Evolutionary conservation across 176 grass and related monocot species (phyloP).

Genomic region (Oryza meridionalis): DNA sequence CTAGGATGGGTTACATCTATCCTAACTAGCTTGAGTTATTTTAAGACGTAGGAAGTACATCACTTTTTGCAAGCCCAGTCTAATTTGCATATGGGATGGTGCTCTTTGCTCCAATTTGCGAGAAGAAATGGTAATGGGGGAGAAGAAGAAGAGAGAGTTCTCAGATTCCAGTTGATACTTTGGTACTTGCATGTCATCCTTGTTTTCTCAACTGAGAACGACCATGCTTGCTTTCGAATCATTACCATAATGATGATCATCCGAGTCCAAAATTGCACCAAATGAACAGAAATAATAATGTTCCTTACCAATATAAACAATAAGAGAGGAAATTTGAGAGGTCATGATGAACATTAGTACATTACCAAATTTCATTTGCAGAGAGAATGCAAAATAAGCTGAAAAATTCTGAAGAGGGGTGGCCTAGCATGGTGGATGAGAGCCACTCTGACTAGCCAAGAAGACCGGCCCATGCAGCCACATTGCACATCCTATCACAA

Average conservation of each 20-base stretch:
- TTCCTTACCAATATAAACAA: background rate
- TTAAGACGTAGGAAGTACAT: too few species aligned
- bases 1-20: too few species aligned
- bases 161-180: background rate
- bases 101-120: background rate
- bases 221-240: background rate
- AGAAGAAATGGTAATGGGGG: background rate
- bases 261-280: background rate
- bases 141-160: background rate
- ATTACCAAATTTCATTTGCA: background rate
- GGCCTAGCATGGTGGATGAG: constrained; percentile 60
- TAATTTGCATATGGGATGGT: background rate
- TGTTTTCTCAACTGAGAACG: background rate
- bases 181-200: background rate
- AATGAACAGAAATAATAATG: background rate
- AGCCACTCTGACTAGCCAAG: constrained; percentile 61
- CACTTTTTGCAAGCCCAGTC: too few species aligned
- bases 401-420: constrained; percentile 22
- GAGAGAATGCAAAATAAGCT: background rate
- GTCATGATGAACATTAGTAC: constrained; percentile 3
- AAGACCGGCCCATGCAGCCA: constrained; percentile 53
- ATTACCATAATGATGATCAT: background rate
- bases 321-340: background rate
- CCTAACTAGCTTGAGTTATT: too few species aligned
- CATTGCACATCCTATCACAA: constrained; percentile 23